Evolutionary conservation across 2,329 filamentous ascomycete genomes (phyloP).

Genomic region (Plectosphaerella plurivora): DNA sequence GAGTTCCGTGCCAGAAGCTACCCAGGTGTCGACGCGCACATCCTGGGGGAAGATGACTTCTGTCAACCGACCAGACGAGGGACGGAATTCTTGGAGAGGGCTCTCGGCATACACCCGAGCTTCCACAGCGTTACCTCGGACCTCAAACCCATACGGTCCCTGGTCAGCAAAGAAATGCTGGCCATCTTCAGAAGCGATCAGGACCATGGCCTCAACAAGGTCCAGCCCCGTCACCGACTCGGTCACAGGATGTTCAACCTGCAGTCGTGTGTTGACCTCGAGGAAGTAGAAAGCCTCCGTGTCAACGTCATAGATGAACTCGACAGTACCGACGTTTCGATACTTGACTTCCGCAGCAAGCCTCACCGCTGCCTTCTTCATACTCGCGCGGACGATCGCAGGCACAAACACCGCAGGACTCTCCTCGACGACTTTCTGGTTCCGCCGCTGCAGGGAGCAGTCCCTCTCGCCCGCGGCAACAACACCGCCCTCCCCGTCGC

Average conservation of each 20-base stretch:
- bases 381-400: constrained; percentile 20
- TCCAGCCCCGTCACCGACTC: constrained; percentile 32
- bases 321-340: constrained; percentile 37
- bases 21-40: constrained; percentile 66
- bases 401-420: constrained; percentile 31
- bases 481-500: constrained; percentile 35
- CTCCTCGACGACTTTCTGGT: constrained; percentile 50
- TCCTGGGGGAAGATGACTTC: constrained; percentile 54
- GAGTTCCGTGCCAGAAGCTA: constrained; percentile 64
- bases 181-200: constrained; percentile 40
- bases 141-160: constrained; percentile 22
- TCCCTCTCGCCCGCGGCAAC: constrained; percentile 40
- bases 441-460: constrained; percentile 44
- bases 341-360: constrained; percentile 32
- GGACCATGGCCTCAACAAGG: constrained; percentile 25
- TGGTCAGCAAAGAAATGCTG: constrained; percentile 5
- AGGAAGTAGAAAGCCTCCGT: constrained; percentile 37
- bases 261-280: constrained; percentile 43
- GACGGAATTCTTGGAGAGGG: constrained; percentile 59
- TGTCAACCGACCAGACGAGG: constrained; percentile 61
- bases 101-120: constrained; percentile 72
- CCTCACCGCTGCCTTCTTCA: constrained; percentile 29
- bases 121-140: constrained; percentile 65
- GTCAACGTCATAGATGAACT: constrained; percentile 37
- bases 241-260: constrained; percentile 43